These are phyloP conservation scores for Lactifluus volemus DNA, from an alignment of 768 basidiomycete genomes.

Conservation along the genomic window DNA sequence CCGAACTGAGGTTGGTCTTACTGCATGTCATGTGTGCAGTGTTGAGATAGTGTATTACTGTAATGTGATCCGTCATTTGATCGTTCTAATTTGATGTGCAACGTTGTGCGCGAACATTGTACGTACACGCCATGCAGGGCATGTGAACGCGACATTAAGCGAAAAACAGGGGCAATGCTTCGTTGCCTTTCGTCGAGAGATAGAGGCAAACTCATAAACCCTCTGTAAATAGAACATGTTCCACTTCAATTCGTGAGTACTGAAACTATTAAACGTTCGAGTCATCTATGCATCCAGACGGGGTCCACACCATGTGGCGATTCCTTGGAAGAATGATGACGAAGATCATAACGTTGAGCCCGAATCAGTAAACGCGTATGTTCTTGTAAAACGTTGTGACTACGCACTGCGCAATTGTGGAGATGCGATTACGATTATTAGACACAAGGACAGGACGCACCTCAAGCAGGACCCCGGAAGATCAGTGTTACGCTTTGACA, in stretches of 20 bases:
- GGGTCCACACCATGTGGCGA: not conserved
- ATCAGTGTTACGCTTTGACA: not conserved
- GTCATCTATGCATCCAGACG: not conserved
- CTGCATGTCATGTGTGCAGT: conserved; percentile 15
- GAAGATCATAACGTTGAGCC: not conserved
- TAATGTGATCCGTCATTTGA: not conserved
- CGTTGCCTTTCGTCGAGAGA: too few species aligned
- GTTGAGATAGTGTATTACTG: not conserved
- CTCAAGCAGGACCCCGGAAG: not conserved
- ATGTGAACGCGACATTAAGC: too few species aligned
- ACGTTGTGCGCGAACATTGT: not conserved
- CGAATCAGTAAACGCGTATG: not conserved
- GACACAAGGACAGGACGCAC: not conserved
- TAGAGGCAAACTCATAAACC: too few species aligned
- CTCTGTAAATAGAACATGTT: too few species aligned
- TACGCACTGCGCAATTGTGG: not conserved
- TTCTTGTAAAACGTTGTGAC: not conserved
- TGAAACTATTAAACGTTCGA: not conserved
- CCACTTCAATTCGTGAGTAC: not conserved
- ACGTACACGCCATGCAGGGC: too few species aligned
- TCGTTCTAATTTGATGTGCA: not conserved
- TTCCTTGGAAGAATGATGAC: not conserved
- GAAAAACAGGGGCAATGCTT: too few species aligned
- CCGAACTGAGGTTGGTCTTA: not conserved
- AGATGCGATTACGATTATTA: not conserved